These are phyloP conservation scores for Cladorrhinum sp. DNA, from an alignment of 2,329 filamentous ascomycete genomes.

Conservation along the genomic window DNA sequence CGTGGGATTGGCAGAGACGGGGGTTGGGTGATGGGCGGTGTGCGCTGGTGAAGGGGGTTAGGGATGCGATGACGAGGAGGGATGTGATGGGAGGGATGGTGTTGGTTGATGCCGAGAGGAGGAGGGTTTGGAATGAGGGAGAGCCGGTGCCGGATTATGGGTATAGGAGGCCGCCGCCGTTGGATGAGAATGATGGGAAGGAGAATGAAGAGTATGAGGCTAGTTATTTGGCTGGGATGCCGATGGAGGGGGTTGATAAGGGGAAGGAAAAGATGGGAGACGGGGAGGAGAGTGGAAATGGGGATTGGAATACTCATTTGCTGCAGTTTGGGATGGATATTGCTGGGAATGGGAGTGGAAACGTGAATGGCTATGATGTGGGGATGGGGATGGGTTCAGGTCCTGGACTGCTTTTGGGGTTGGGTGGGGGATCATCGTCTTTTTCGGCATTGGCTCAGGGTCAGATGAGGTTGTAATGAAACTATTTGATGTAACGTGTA, in stretches of 20 bases:
- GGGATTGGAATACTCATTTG: neutral
- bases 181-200: conserved; percentile 12
- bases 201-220: conserved; percentile 20
- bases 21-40: conserved; percentile 20
- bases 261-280: conserved; percentile 10
- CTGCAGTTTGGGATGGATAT: neutral
- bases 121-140: conserved; percentile 17
- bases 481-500: too few species aligned
- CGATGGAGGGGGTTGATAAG: conserved; percentile 10
- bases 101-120: neutral
- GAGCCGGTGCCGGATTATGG: conserved; percentile 19
- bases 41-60: conserved; percentile 14
- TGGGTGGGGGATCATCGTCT: neutral
- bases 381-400: neutral
- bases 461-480: neutral
- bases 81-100: neutral
- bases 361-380: neutral
- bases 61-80: conserved; percentile 12
- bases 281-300: neutral
- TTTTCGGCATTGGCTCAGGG: neutral
- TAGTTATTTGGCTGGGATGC: conserved; percentile 17
- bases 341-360: neutral
- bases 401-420: neutral
- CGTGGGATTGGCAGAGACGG: conserved; percentile 24
- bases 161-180: conserved; percentile 17